Evolutionary conservation across 768 basidiomycete genomes (phyloP), one percentile per base, ranked within the genome.

Genomic region (Cubamyces sp.): DNA sequence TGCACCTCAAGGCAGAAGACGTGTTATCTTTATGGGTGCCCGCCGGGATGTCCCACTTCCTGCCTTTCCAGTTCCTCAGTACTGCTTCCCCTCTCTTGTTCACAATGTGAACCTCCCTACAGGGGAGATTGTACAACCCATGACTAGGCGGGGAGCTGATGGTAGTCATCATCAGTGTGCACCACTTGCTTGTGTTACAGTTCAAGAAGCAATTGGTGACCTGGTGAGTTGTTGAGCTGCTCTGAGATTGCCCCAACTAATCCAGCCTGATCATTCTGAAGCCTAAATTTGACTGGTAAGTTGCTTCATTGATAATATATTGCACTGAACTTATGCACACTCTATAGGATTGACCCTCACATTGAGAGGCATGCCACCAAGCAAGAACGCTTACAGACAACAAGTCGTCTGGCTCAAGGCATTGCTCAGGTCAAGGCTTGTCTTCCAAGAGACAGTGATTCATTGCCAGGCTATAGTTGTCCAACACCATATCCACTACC

Each of bases 261-360:
- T 9, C 3, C 19, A 19, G 15, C 23, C 30, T 46, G 8, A 28
- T 53, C 6, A 5, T 18, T 3, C 15, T 45, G 5, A 23, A 90
- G 86, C 86, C 86, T 30, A 76, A 74, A 1, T 92, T 89, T 74
- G 88, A 92, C 58, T 92, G 91, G 91, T 85, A 60, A 59, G 74
- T 64, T 53, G n/a, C 48, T 34, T 39, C 19, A n/a, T 26, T 25
- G 6, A n/a, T 53, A 3, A 50, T 41, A 50, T 37, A 7, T 19
- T 55, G 57, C 61, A 28, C 12, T 19, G 21, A n/a, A 30, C 28
- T 39, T 28, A 40, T 16, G 16, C 4, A 19, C 16, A 21, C 34
- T 8, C 2, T 28, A 15, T 54, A 89, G 87, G 87, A 71, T 71
- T n/a, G 84, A 86, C 66, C 88, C 90, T 0, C 82, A 88, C 46